Base-by-base conservation (phyloP, 2,329 filamentous ascomycete species). In the Xylariaceae sp. region DNA sequence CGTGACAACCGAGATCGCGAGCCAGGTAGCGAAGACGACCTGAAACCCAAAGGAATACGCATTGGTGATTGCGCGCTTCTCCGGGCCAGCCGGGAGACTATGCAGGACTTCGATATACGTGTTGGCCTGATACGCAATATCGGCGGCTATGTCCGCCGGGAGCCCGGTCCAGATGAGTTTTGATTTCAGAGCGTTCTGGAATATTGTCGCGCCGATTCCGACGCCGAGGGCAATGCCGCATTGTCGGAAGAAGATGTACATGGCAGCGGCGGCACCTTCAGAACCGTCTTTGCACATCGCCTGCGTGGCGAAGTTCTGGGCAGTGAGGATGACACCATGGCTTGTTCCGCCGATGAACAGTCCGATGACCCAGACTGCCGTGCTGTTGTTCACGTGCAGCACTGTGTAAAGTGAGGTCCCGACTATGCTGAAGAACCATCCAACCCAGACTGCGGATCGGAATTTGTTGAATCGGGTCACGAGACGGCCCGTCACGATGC, bases 141-240 rank as follows among this genome's bases (percentile, higher is more conserved):
- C n/a, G n/a, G n/a, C n/a, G 22, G 22, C 22, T 4, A 28, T 28
- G 7, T 48, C 43, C 13, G 56, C 53, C 0, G 66, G 61, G 4
- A 69, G 41, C 1, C 63, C 64, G 7, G 64, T 48, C 50, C 59
- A 58, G 9, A 51, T 19, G 3, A 71, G 63, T 58, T 68, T 66
- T 44, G 51, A 41, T 38, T 53, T 55, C 68, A 70, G 68, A 50
- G 68, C 58, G 53, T 73, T 73, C 44, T 73, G 71, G 61, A 72
- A 73, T 9, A 68, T 63, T 28, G 71, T 69, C n/a, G 67, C 69
- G 41, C 70, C 65, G 38, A 74, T 58, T 39, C 70, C 71, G 10
- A 73, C 66, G 42, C 71, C 71, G 31, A 73, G 54, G 10, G 69
- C 65, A 61, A 69, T 69, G 47, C 72, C 70, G 42, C 73, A 60